A percentile compares a stretch with the other conserved stretches of the same genome.
Evolutionary conservation across 352 stramenopile genomes (phyloP).

Genomic region (Globisporangium viniferum): DNA sequence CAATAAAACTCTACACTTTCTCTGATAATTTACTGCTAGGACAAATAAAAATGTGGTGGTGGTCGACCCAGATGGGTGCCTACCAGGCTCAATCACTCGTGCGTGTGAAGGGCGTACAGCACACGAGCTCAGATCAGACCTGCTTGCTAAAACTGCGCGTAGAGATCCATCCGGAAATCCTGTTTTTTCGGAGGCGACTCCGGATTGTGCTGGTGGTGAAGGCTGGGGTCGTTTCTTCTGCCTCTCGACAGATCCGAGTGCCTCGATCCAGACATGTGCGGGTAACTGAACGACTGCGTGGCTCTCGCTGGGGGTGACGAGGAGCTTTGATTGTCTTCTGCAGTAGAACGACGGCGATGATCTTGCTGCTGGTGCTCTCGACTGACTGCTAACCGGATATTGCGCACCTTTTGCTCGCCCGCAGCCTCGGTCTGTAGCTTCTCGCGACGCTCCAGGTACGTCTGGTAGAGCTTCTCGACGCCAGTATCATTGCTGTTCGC

Average conservation of each 20-base stretch:
- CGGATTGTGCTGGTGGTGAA: neutral
- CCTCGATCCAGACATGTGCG: neutral
- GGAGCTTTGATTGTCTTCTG: neutral
- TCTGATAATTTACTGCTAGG: neutral
- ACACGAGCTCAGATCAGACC: too few relatives aligned
- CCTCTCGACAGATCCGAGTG: neutral
- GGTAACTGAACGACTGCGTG: neutral
- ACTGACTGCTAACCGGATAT: neutral
- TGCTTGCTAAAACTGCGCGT: conserved; percentile 5
- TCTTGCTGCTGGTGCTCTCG: conserved; percentile 9
- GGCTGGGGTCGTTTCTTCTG: neutral
- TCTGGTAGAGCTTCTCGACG: conserved; percentile 12
- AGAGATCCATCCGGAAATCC: conserved; percentile 14
- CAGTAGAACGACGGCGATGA: neutral
- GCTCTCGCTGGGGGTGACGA: neutral
- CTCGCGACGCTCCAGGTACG: conserved; percentile 2
- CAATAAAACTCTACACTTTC: neutral
- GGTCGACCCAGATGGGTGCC: neutral
- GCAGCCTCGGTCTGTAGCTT: conserved; percentile 5
- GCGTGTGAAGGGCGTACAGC: too few relatives aligned
- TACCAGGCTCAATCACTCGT: neutral
- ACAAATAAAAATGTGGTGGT: neutral
- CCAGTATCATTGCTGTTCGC: neutral
- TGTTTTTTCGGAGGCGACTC: conserved; percentile 6
- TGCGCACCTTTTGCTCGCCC: conserved; percentile 1